phyloP scores from a whole-genome alignment of 2,329 filamentous ascomycete species.

The Zasmidium angulare region DNA sequence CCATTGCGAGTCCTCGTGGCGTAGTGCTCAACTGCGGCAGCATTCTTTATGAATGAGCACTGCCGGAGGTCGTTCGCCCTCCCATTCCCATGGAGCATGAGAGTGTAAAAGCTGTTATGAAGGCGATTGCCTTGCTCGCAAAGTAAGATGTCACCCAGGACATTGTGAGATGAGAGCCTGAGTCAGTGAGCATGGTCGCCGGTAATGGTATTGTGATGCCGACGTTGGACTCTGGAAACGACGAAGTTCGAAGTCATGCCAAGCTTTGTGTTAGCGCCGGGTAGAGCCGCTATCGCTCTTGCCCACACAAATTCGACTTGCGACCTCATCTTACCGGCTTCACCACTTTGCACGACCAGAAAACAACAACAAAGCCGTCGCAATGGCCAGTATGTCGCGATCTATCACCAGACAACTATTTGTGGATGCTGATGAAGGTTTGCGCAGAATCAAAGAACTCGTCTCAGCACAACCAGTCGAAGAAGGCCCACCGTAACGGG shows the following conservation, averaged over 20 bases:
- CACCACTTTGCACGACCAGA: background rate
- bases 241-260: background rate
- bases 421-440: slow-evolving; percentile 17
- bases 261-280: background rate
- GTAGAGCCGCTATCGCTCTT: background rate
- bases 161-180: too few relatives aligned
- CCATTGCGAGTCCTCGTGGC: too few relatives aligned
- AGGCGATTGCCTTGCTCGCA: too few relatives aligned
- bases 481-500: slow-evolving; percentile 99
- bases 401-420: background rate
- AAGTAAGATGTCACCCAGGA: too few relatives aligned
- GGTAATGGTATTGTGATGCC: too few relatives aligned
- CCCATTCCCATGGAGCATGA: too few relatives aligned
- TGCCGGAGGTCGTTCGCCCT: too few relatives aligned
- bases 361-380: slow-evolving; percentile 35
- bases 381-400: slow-evolving; percentile 67
- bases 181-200: too few relatives aligned
- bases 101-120: too few relatives aligned
- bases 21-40: too few relatives aligned
- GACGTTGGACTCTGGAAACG: too few relatives aligned
- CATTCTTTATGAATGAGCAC: too few relatives aligned
- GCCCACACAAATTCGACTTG: slow-evolving; percentile 2
- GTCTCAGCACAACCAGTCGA: slow-evolving; percentile 97
- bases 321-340: slow-evolving; percentile 2
- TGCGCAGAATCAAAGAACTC: slow-evolving; percentile 96